Base-by-base conservation (phyloP, 208 protist species). In the Leptomonas seymouri region DNA sequence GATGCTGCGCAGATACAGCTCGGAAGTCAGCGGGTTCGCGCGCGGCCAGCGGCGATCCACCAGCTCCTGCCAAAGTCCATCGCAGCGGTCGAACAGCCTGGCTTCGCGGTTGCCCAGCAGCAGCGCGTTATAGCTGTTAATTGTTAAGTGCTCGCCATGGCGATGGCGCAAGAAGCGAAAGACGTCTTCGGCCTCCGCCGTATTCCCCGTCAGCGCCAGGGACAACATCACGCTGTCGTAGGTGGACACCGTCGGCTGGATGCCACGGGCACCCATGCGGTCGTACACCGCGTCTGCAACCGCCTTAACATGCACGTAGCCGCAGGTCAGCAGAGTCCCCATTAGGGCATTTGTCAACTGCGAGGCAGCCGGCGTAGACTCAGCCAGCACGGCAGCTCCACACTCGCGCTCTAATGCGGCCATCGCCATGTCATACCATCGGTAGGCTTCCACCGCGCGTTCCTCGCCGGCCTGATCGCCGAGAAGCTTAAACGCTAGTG, bases 1-100 rank as follows among this genome's bases (percentile, higher is more conserved):
- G 62, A 97, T 91, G 65, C 82, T 89, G 69, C 92, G 87, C 4
- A 97, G 78, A 70, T 97, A 97, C 55, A 93, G 67, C 75, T 97
- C 89, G 4, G 87, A 86, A 3, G 86, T 89, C 30, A 89, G 69
- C 20, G 77, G 51, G 66, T 74, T 93, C 20, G 89, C 86, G 41
- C 86, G 86, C 12, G 92, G 92, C 82, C 86, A 94, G 64, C 92
- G 86, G 30, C 77, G 80, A 67, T 97, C 92, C 23, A 93, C 76
- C 21, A 95, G 72, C 75, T 93, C 85, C 67, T 94, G 82, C 92
- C 89, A 95, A 14, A 95, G 64, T 34, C 54, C 75, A 53, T 97
- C 89, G 57, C 89, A 94, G 15, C 78, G 51, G 56, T 97, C 92
- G 59, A 81, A 95, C 1, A 78, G 61, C 45, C 70, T 81, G 9